A percentile compares a stretch with the other conserved stretches of the same genome.
These are phyloP conservation scores for Magnaporthiopsis poae DNA, from an alignment of 2,329 filamentous ascomycete genomes.

Conservation along the genomic window DNA sequence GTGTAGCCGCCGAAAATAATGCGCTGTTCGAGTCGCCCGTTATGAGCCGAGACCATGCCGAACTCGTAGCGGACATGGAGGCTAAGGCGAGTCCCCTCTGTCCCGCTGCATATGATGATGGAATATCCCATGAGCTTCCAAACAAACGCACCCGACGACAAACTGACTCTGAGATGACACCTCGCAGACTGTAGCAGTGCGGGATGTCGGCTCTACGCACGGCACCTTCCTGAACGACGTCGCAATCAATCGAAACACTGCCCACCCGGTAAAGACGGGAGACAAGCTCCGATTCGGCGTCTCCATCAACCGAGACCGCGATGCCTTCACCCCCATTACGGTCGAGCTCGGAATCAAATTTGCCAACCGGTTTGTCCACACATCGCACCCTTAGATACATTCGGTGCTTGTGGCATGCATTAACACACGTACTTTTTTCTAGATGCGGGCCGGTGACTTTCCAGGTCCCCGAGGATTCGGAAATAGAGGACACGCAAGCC, in stretches of 20 bases:
- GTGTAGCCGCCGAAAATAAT: slow-evolving; percentile 35
- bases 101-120: slow-evolving; percentile 9
- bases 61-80: slow-evolving; percentile 34
- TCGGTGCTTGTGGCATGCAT: background rate
- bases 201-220: slow-evolving; percentile 41
- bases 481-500: background rate
- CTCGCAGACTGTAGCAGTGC: slow-evolving; percentile 26
- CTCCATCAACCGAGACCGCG: slow-evolving; percentile 26
- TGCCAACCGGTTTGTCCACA: slow-evolving; percentile 13
- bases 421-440: background rate
- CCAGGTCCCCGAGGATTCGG: background rate
- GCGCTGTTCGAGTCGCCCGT: slow-evolving; percentile 62
- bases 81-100: slow-evolving; percentile 28
- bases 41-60: slow-evolving; percentile 60
- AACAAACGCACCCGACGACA: background rate
- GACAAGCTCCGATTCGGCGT: slow-evolving; percentile 30
- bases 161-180: background rate
- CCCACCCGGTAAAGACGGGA: slow-evolving; percentile 21
- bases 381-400: too few species aligned
- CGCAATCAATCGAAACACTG: slow-evolving; percentile 15
- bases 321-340: slow-evolving; percentile 21
- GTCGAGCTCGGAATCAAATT: slow-evolving; percentile 19
- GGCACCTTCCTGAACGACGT: slow-evolving; percentile 38
- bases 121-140: background rate
- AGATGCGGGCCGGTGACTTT: slow-evolving; percentile 4